phyloP scores from a whole-genome alignment of 1,139 yeast species.

The Zygoascus hellenicus region DNA sequence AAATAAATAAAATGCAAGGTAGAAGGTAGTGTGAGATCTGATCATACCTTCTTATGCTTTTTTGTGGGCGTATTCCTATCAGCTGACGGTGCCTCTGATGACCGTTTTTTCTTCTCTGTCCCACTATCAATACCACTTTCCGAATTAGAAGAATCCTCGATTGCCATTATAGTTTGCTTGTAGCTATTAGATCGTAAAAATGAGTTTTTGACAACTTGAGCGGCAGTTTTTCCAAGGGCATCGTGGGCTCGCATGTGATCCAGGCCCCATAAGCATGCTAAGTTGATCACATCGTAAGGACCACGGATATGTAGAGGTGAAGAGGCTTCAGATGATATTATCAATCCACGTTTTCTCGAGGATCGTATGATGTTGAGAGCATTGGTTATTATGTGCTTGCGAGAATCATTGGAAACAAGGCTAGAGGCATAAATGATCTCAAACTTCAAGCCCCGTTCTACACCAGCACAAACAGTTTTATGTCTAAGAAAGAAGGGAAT shows the following conservation, averaged over 20 bases:
- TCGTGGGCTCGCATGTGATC: slow-evolving; percentile 56
- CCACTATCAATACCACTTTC: neutral
- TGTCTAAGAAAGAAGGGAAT: slow-evolving; percentile 77
- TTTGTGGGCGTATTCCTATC: neutral
- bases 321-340: slow-evolving; percentile 71
- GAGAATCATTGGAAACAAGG: slow-evolving; percentile 28
- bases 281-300: slow-evolving; percentile 60
- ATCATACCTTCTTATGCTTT: neutral
- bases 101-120: neutral
- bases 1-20: neutral
- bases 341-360: slow-evolving; percentile 70
- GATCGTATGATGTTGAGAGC: slow-evolving; percentile 76
- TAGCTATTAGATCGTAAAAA: slow-evolving; percentile 60
- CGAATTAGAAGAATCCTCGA: neutral
- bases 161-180: slow-evolving; percentile 29
- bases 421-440: slow-evolving; percentile 61
- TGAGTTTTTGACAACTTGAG: slow-evolving; percentile 62
- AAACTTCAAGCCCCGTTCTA: slow-evolving; percentile 73
- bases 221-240: slow-evolving; percentile 55
- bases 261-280: slow-evolving; percentile 65
- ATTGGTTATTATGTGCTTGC: slow-evolving; percentile 63
- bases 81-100: neutral
- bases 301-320: slow-evolving; percentile 56
- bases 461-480: slow-evolving; percentile 77
- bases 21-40: neutral